Conservation (phyloP, 2,329 filamentous ascomycete species). For the Arthrinium phaeospermum region DNA sequence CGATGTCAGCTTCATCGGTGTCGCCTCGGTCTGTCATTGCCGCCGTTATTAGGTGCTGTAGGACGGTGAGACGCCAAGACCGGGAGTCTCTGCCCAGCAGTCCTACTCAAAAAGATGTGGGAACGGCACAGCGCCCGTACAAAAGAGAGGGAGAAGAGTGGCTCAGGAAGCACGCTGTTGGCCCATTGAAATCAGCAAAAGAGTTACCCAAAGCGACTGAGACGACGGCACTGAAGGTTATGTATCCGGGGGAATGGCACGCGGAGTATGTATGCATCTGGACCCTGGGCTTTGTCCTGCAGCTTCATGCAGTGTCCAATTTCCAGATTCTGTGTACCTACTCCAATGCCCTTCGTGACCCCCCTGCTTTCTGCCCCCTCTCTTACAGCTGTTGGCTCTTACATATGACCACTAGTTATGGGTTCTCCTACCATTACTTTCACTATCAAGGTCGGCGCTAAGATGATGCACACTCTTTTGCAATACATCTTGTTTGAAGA, state of each 20-base stretch:
- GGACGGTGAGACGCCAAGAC: constrained; percentile 15
- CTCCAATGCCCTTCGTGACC: background rate
- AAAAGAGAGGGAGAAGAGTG: background rate
- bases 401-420: background rate
- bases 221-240: background rate
- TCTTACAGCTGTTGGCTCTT: background rate
- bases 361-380: background rate
- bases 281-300: constrained; percentile 2
- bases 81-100: background rate
- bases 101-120: background rate
- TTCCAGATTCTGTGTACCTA: background rate
- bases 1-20: background rate
- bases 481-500: background rate
- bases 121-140: background rate
- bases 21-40: constrained; percentile 2
- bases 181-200: background rate
- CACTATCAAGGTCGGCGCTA: background rate
- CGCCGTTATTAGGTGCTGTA: background rate
- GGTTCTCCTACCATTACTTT: background rate
- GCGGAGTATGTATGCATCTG: background rate
- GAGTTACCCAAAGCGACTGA: background rate
- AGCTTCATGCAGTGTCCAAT: constrained; percentile 10
- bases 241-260: constrained; percentile 15
- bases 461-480: background rate
- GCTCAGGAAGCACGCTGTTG: background rate